phyloP scores from a whole-genome alignment of 2,329 filamentous ascomycete genomes.

The Colletotrichum lini region DNA sequence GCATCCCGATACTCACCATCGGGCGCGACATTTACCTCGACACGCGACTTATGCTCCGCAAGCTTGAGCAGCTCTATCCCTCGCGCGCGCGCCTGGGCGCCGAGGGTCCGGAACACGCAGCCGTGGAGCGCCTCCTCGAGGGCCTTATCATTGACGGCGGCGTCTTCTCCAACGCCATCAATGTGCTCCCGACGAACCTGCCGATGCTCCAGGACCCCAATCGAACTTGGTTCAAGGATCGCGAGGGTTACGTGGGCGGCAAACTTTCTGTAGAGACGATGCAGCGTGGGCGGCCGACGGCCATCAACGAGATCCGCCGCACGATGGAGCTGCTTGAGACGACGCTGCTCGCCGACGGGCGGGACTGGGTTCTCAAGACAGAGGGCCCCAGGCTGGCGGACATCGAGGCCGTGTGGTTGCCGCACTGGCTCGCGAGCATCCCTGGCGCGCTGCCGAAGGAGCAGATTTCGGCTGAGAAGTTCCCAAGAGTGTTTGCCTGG shows the following conservation, averaged over 20 bases:
- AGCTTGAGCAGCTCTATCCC: conserved; percentile 72
- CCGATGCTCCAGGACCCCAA: conserved; percentile 70
- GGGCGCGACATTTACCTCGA: conserved; percentile 79
- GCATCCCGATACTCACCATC: conserved; percentile 78
- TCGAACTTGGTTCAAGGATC: conserved; percentile 72
- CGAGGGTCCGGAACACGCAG: conserved; percentile 56
- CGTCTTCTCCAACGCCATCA: conserved; percentile 67
- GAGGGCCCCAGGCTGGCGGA: conserved; percentile 72
- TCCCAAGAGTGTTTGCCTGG: conserved; percentile 75
- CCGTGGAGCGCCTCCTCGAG: conserved; percentile 69
- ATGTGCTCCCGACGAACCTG: conserved; percentile 70
- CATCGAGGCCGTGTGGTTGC: conserved; percentile 77
- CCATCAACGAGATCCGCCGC: conserved; percentile 67
- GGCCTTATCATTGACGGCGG: conserved; percentile 69
- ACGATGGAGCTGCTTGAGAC: conserved; percentile 73
- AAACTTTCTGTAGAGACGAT: conserved; percentile 47
- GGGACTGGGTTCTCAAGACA: conserved; percentile 73
- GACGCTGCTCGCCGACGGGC: conserved; percentile 75
- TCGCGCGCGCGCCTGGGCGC: conserved; percentile 56
- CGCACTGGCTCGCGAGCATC: conserved; percentile 75
- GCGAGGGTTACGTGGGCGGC: conserved; percentile 56
- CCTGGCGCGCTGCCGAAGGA: conserved; percentile 68
- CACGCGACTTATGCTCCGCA: conserved; percentile 76
- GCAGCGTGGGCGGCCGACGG: conserved; percentile 62
- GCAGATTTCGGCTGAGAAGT: conserved; percentile 65